Conservation (phyloP, 2,329 filamentous ascomycete genomes). For the Capronia americana region DNA sequence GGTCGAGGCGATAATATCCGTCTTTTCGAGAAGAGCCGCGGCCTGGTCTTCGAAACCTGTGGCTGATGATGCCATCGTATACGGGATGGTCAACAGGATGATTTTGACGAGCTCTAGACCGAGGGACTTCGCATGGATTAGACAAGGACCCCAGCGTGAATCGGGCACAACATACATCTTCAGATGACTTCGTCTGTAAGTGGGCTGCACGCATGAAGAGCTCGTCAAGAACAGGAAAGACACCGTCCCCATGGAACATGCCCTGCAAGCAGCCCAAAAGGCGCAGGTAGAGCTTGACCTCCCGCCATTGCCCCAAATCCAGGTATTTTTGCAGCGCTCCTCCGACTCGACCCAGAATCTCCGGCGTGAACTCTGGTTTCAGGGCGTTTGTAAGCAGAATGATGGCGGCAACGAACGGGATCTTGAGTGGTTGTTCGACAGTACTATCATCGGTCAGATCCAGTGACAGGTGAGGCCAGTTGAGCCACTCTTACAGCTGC, state of each 20-base stretch:
- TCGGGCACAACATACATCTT: slow-evolving; percentile 71
- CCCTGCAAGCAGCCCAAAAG: slow-evolving; percentile 87
- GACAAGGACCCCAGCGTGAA: slow-evolving; percentile 4
- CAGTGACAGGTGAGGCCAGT: not conserved
- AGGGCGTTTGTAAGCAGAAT: slow-evolving; percentile 79
- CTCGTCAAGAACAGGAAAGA: slow-evolving; percentile 85
- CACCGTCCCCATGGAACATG: slow-evolving; percentile 79
- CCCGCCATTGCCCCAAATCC: slow-evolving; percentile 78
- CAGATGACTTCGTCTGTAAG: slow-evolving; percentile 87
- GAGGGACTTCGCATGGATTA: slow-evolving; percentile 55
- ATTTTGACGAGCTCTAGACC: slow-evolving; percentile 92
- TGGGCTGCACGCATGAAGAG: slow-evolving; percentile 92
- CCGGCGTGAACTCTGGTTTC: slow-evolving; percentile 74
- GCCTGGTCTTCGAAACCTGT: slow-evolving; percentile 73
- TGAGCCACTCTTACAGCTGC: slow-evolving; percentile 65
- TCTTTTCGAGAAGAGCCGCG: slow-evolving; percentile 83
- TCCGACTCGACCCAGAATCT: slow-evolving; percentile 70
- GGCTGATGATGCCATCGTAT: slow-evolving; percentile 74
- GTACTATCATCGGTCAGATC: slow-evolving; percentile 53
- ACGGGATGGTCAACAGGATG: slow-evolving; percentile 92
- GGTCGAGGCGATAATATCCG: slow-evolving; percentile 89
- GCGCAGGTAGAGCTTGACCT: slow-evolving; percentile 87
- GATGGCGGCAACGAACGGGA: slow-evolving; percentile 88
- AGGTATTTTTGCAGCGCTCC: slow-evolving; percentile 71
- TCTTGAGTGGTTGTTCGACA: slow-evolving; percentile 93